Conservation (phyloP, 176 grass and related monocot genomes). For the Bonia amplexicaulis region DNA sequence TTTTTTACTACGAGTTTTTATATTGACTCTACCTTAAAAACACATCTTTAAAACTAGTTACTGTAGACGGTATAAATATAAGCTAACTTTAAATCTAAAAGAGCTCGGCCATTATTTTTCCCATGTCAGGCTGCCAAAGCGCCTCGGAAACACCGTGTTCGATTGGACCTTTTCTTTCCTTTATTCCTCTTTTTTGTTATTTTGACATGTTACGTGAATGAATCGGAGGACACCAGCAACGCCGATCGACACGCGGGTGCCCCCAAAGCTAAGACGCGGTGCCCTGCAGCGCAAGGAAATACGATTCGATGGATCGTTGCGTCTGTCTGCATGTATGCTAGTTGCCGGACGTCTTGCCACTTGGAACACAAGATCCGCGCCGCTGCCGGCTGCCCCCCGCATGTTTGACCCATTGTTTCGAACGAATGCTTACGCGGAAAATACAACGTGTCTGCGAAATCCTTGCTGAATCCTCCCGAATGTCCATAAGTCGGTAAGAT, state of each 20-base stretch:
- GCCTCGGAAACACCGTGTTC: background rate
- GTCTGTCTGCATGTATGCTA: too few relatives aligned
- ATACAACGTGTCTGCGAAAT: background rate
- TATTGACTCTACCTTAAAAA: too few relatives aligned
- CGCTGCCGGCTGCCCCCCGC: too few relatives aligned
- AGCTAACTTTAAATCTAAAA: too few relatives aligned
- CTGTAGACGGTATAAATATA: too few relatives aligned
- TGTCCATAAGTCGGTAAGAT: too few relatives aligned
- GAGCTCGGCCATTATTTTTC: too few relatives aligned
- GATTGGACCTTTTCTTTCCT: background rate
- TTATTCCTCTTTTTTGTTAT: too few relatives aligned
- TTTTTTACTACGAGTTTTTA: rapidly evolving
- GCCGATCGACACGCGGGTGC: background rate
- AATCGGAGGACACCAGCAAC: background rate
- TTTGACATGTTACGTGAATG: background rate
- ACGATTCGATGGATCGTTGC: background rate
- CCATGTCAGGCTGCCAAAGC: background rate
- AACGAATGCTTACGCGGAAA: too few relatives aligned
- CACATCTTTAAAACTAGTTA: too few relatives aligned
- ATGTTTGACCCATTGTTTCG: too few relatives aligned
- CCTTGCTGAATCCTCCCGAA: background rate
- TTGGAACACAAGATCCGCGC: background rate
- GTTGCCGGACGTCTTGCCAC: too few relatives aligned
- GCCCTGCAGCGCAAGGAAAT: background rate
- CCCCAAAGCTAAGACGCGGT: background rate